phyloP scores from a whole-genome alignment of 148 eudicot genomes.

The Silene conica region DNA sequence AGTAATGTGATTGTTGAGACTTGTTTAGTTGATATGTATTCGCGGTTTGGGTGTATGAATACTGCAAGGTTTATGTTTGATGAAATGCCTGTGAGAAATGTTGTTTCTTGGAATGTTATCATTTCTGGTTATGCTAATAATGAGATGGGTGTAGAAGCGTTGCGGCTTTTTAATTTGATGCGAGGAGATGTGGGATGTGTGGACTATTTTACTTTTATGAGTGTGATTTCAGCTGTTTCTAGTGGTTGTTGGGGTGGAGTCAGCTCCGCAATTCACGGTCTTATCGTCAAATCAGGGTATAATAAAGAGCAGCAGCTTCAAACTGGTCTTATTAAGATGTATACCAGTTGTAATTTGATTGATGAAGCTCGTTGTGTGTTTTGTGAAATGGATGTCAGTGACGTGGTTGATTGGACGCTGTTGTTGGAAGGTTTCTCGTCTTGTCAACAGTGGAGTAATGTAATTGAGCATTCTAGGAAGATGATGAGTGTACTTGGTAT shows the following conservation, averaged over 20 bases:
- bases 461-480: constrained; percentile 32
- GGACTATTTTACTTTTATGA: constrained; percentile 46
- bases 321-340: constrained; percentile 44
- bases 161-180: constrained; percentile 36
- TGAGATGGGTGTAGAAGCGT: constrained; percentile 33
- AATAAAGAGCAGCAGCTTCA: constrained; percentile 35
- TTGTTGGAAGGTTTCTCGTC: constrained; percentile 48
- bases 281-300: constrained; percentile 31
- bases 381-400: constrained; percentile 36
- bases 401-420: constrained; percentile 53
- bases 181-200: constrained; percentile 23
- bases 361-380: constrained; percentile 44
- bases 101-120: constrained; percentile 54
- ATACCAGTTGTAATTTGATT: constrained; percentile 29
- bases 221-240: constrained; percentile 34
- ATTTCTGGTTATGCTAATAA: constrained; percentile 41
- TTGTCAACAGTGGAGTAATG: constrained; percentile 32
- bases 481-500: constrained; percentile 29
- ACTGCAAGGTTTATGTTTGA: constrained; percentile 45
- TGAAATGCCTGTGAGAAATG: constrained; percentile 40
- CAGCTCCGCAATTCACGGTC: constrained; percentile 34
- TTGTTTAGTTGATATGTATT: constrained; percentile 45
- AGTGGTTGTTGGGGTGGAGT: constrained; percentile 9
- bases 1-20: constrained; percentile 47
- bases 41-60: constrained; percentile 29